Evolutionary conservation across 2,329 filamentous ascomycete species (phyloP), one percentile per base, ranked within the genome.

Genomic region (Chaetoscypha palmicola): DNA sequence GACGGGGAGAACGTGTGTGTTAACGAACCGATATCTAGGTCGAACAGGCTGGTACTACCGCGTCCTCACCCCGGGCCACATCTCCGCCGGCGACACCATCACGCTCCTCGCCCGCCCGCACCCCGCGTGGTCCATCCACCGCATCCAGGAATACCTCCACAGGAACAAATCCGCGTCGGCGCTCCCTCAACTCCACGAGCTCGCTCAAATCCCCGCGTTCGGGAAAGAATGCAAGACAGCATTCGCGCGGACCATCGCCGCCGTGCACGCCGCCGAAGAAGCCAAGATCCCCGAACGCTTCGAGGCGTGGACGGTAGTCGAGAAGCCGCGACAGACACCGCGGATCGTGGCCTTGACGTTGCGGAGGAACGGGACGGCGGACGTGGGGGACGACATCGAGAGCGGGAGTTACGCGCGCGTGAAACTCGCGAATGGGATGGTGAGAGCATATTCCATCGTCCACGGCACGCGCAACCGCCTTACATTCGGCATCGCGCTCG

Each of bases 31-130:
- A n/a, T n/a, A n/a, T n/a, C n/a, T n/a, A n/a, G n/a, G n/a, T n/a
- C n/a, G n/a, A n/a, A 82, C 78, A 0, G 80, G 80, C 0, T 84
- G 79, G 79, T 76, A 81, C 56, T 83, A 82, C 51, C 72, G 79
- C 2, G 73, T 84, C 1, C 56, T 83, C 9, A 63, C 65, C 2
- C 69, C 74, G 24, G 80, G 81, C 0, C 63, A 56, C 0, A 70
- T 84, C 30, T 59, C 66, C 14, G 68, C 68, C 0, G 79, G 79
- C 4, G 77, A 83, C 52, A 64, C 68, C 53, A 73, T 83, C 48
- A 62, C 60, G 3, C 64, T 84, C 0, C 62, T 80, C 0, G 70
- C 76, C 58, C 67, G 79, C 10, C 67, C 59, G 17, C 66, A 75
- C 63, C 77, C 78, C 0, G 54, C 66, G 31, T 84, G 80, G 81